Evolutionary conservation across 805 yeast species (phyloP).

Genomic region (Myxozyma vanderwaltii): DNA sequence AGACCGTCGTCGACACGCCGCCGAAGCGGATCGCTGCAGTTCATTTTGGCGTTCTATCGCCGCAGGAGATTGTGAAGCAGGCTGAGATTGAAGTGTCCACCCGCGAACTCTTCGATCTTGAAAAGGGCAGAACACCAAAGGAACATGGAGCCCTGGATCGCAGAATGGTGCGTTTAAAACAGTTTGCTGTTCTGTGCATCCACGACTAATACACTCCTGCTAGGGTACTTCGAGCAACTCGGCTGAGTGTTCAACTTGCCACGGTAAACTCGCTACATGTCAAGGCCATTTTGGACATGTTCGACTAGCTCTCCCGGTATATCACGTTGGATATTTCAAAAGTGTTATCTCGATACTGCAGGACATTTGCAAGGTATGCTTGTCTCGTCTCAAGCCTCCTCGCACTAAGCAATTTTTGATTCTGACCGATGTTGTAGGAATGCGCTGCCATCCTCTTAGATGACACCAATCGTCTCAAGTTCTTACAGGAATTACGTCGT

Average conservation of each 20-base stretch:
- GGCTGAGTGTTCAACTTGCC: constrained; percentile 88
- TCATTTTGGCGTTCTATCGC: constrained; percentile 90
- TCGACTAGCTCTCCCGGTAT: constrained; percentile 89
- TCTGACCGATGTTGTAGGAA: constrained; percentile 39
- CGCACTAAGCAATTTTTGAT: too few relatives aligned
- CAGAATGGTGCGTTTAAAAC: constrained; percentile 53
- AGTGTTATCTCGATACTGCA: constrained; percentile 85
- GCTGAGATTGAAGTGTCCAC: constrained; percentile 92
- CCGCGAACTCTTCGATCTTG: constrained; percentile 88
- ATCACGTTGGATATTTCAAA: constrained; percentile 96
- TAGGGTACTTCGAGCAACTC: constrained; percentile 82
- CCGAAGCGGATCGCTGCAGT: constrained; percentile 90
- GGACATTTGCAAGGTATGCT: constrained; percentile 69
- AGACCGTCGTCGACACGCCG: constrained; percentile 63
- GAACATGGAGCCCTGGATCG: constrained; percentile 86
- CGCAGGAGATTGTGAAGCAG: constrained; percentile 87
- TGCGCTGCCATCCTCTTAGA: constrained; percentile 80
- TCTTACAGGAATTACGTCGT: constrained; percentile 74
- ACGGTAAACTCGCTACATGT: constrained; percentile 87
- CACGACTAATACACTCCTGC: too few relatives aligned
- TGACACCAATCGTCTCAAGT: constrained; percentile 68
- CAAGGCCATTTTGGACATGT: constrained; percentile 99
- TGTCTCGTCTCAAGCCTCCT: too few relatives aligned
- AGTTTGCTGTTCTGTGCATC: too few relatives aligned
- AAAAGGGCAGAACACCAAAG: constrained; percentile 77